Conservation (phyloP, 768 basidiomycete genomes). For the Crepidotus variabilis region DNA sequence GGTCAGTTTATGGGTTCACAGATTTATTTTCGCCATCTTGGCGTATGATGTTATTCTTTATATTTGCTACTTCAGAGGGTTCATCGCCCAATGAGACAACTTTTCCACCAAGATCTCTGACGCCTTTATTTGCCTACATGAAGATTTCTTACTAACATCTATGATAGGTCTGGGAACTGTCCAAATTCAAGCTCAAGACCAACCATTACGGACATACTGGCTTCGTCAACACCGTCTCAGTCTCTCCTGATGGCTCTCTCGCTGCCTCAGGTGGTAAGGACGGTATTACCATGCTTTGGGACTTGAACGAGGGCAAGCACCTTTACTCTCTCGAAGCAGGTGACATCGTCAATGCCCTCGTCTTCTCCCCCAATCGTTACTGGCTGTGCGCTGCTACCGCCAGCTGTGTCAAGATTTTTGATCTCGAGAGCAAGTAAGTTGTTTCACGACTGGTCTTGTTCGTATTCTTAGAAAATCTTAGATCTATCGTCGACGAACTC, state of each 20-base stretch:
- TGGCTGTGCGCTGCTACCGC: conserved; percentile 99
- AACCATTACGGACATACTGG: conserved; percentile 99
- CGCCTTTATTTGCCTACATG: conserved; percentile 14
- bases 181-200: conserved; percentile 99
- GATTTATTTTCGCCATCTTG: neutral
- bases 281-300: conserved; percentile 99
- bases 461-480: conserved; percentile 23
- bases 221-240: conserved; percentile 98
- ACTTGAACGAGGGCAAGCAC: conserved; percentile 99
- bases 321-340: conserved; percentile 99
- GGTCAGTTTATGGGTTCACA: conserved; percentile 45
- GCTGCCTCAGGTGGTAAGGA: conserved; percentile 99
- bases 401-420: conserved; percentile 98
- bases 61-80: conserved; percentile 93
- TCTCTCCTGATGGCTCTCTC: conserved; percentile 98
- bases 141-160: conserved; percentile 16
- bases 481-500: conserved; percentile 98
- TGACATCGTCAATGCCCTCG: conserved; percentile 97
- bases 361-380: conserved; percentile 99
- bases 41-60: conserved; percentile 37
- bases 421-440: conserved; percentile 97
- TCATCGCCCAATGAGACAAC: conserved; percentile 64
- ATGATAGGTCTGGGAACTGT: conserved; percentile 95
- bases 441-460: neutral
- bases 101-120: conserved; percentile 89